Evolutionary conservation across 306 rosid genomes (phyloP).

Genomic region (Purshia tridentata): DNA sequence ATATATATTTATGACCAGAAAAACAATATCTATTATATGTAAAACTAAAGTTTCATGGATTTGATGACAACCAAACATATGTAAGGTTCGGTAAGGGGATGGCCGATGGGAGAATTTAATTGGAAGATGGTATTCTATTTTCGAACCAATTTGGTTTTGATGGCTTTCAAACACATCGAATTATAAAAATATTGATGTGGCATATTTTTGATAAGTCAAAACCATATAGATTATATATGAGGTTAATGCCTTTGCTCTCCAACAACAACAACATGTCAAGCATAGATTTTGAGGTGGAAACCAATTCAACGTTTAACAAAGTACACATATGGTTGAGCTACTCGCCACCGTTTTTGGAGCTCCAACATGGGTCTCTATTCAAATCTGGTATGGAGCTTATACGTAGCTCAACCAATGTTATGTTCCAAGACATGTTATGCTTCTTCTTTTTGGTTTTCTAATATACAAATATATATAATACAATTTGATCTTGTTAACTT

Average conservation of each 20-base stretch:
- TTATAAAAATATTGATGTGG: background rate
- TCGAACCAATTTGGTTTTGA: background rate
- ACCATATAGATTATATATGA: background rate
- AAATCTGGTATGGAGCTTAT: background rate
- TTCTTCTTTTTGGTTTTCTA: background rate
- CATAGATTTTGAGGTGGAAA: background rate
- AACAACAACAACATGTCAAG: background rate
- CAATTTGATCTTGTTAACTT: background rate
- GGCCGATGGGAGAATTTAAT: background rate
- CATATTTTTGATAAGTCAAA: background rate
- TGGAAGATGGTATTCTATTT: background rate
- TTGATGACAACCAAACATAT: background rate
- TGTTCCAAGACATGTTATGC: background rate
- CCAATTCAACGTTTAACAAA: background rate
- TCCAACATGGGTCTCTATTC: background rate
- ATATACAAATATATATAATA: background rate
- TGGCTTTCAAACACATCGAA: background rate
- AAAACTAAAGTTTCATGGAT: too few relatives aligned
- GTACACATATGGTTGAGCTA: conserved; percentile 23
- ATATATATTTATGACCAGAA: too few relatives aligned
- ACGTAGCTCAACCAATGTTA: background rate
- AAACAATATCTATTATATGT: too few relatives aligned
- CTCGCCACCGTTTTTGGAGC: background rate
- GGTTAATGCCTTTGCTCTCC: background rate
- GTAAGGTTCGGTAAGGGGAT: background rate